Evolutionary conservation across 805 yeast species (phyloP), one percentile per base, ranked within the genome.

Genomic region (Barnettozyma salicaria): DNA sequence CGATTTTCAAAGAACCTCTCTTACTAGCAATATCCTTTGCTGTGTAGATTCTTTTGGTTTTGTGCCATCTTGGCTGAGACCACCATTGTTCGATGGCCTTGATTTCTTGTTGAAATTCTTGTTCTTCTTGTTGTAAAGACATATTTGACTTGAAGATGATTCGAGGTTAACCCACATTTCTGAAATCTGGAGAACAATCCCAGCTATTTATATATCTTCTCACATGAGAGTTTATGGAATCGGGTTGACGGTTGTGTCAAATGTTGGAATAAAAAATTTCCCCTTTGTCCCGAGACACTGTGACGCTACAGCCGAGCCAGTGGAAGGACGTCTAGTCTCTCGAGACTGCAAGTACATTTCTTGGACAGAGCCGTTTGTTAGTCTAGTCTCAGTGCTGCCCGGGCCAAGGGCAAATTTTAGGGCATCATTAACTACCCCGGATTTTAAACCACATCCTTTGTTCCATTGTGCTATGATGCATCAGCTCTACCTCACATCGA

Each of bases 51-150:
- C 98, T 80, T 66, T 80, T 86, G 50, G 95, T 84, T 53, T 80
- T 75, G 40, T 63, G 67, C 96, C 96, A 90, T 61, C 97, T 83
- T 45, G 96, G 94, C 58, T 80, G 74, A 7, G 83, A 55, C 97
- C 97, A 90, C 97, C 97, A 90, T 56, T 76, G 56, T 47, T 80
- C 76, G 56, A 90, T 78, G 27, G 77, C 84, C 25, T 72, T 69
- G 41, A 86, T 81, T 57, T 87, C 88, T 30, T 42, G 32, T 43
- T 50, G 49, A 36, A 54, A 53, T 14, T 43, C 50, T 28, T 39
- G 41, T 35, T 51, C 48, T 34, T 54, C 59, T 26, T 45, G 40
- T 27, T 40, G 39, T 14, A 36, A 34, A 41, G 41, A 38, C 42
- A 39, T 39, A 30, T 12, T 34, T 20, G 34, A 12, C 5, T 7